These are phyloP conservation scores for Delonix regia DNA, from an alignment of 306 rosid genomes.

Conservation along the genomic window DNA sequence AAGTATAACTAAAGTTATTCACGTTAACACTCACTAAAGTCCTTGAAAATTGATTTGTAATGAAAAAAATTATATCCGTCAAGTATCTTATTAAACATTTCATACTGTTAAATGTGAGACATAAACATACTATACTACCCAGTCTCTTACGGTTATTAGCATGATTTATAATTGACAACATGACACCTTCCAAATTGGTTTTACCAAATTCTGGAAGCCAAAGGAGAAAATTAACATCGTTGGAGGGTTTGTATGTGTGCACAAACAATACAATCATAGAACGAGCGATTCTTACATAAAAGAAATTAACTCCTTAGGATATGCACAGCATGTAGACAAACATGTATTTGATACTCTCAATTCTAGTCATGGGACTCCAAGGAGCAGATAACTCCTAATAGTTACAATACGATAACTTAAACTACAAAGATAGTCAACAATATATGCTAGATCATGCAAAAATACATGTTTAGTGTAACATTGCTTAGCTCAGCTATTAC, in stretches of 20 bases:
- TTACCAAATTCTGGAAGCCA: not conserved
- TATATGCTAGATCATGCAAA: not conserved
- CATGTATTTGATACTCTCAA: not conserved
- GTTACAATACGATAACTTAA: not conserved
- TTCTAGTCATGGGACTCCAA: not conserved
- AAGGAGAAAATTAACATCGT: not conserved
- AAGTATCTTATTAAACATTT: too few species aligned
- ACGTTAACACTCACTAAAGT: too few species aligned
- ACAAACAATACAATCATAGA: not conserved
- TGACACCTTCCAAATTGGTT: not conserved
- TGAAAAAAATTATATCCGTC: too few species aligned
- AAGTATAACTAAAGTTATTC: too few species aligned
- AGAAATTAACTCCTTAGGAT: not conserved
- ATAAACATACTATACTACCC: too few species aligned
- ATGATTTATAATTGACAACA: not conserved
- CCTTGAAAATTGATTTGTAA: too few species aligned
- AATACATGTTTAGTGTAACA: constrained; percentile 5
- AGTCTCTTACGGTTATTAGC: not conserved
- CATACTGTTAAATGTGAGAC: too few species aligned
- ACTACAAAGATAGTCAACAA: not conserved
- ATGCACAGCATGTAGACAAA: not conserved
- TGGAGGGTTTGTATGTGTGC: not conserved
- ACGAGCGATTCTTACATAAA: not conserved
- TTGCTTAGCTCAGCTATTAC: not conserved
- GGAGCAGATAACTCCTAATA: constrained; percentile 9